A percentile compares a stretch with the other conserved stretches of the same genome.
Evolutionary conservation across 768 basidiomycete species (phyloP).

Genomic region (Russula emetica): DNA sequence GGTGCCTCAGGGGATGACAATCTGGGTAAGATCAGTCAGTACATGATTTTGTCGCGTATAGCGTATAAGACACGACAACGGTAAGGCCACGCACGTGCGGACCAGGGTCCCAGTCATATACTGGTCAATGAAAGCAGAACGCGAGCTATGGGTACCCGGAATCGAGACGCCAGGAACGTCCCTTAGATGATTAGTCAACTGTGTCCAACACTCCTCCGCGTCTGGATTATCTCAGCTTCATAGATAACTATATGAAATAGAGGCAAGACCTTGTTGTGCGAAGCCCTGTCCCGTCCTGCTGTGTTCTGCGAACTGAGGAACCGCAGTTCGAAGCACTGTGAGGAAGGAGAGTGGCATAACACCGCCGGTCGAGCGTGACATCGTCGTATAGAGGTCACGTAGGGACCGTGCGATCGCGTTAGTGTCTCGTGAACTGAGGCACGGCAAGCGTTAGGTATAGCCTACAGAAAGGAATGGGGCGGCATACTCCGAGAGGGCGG

Average conservation of each 20-base stretch:
- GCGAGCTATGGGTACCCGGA: conserved; percentile 32
- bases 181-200: conserved; percentile 66
- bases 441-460: background rate
- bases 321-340: conserved; percentile 61
- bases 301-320: conserved; percentile 89
- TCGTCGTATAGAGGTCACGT: conserved; percentile 63
- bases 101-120: conserved; percentile 76
- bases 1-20: conserved; percentile 77
- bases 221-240: conserved; percentile 38
- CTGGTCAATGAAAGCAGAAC: conserved; percentile 62
- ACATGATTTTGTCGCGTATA: conserved; percentile 2
- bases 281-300: conserved; percentile 40
- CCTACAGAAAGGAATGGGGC: conserved; percentile 5
- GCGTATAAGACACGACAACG: conserved; percentile 4
- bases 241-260: background rate
- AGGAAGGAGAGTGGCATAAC: conserved; percentile 71
- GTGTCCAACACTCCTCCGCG: conserved; percentile 86
- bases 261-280: conserved; percentile 67
- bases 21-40: conserved; percentile 38
- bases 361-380: conserved; percentile 72
- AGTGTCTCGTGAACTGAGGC: conserved; percentile 19
- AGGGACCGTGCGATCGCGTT: conserved; percentile 45
- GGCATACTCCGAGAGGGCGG: conserved; percentile 58
- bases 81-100: conserved; percentile 49
- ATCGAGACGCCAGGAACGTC: conserved; percentile 52